phyloP scores from a whole-genome alignment of 371 early-diverging fungal species.

The Mucor mucedo region DNA sequence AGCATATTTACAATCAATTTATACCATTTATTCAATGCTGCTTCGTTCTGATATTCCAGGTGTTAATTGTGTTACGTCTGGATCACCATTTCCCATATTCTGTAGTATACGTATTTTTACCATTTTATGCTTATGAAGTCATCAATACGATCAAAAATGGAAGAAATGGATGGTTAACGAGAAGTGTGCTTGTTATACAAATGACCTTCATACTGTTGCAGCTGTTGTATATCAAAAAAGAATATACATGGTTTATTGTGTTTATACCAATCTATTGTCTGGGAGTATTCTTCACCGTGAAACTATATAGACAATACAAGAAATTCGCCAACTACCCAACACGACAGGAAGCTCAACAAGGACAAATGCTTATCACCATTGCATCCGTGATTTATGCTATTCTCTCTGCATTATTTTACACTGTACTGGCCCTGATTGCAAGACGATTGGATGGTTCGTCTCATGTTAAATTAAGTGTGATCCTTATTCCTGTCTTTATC shows the following conservation, averaged over 20 bases:
- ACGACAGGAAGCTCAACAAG: slow-evolving; percentile 55
- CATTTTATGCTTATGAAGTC: slow-evolving; percentile 68
- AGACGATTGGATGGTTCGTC: slow-evolving; percentile 60
- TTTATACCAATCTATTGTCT: slow-evolving; percentile 80
- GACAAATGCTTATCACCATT: slow-evolving; percentile 54
- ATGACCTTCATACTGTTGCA: slow-evolving; percentile 54
- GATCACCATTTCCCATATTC: slow-evolving; percentile 53
- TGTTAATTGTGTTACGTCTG: slow-evolving; percentile 52
- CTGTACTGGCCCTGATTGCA: slow-evolving; percentile 75
- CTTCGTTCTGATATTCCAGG: slow-evolving; percentile 50
- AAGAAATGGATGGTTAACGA: slow-evolving; percentile 4
- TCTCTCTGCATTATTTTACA: slow-evolving; percentile 63
- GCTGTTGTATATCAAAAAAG: slow-evolving; percentile 19
- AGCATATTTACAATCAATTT: slow-evolving; percentile 10
- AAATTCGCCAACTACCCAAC: slow-evolving; percentile 49
- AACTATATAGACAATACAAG: slow-evolving; percentile 53
- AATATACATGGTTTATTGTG: slow-evolving; percentile 67
- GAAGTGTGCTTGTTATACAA: slow-evolving; percentile 1
- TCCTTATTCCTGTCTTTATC: slow-evolving; percentile 85
- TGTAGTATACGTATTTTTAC: slow-evolving; percentile 44
- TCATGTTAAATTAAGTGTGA: slow-evolving; percentile 58
- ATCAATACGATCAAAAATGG: slow-evolving; percentile 42
- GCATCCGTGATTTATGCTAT: slow-evolving; percentile 57
- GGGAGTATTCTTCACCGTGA: slow-evolving; percentile 57
- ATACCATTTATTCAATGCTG: slow-evolving; percentile 35